These are phyloP conservation scores for Dendrobium chrysotoxum DNA, from an alignment of 106 monocot genomes.

Conservation along the genomic window DNA sequence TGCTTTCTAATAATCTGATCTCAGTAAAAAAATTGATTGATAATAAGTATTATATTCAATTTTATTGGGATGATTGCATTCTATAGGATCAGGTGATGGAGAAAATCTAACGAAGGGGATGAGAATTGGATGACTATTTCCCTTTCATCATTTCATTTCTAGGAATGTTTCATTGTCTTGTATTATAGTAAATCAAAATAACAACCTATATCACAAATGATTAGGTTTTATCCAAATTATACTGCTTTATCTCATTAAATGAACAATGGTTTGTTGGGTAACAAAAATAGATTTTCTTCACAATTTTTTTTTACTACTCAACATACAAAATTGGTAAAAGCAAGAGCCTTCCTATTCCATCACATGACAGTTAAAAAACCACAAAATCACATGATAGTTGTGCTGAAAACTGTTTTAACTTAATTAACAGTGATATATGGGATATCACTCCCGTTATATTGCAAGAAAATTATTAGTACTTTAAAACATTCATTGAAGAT, in stretches of 20 bases:
- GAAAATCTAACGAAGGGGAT: neutral
- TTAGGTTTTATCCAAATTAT: neutral
- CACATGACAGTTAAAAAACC: neutral
- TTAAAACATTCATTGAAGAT: slow-evolving; percentile 16
- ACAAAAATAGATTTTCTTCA: neutral
- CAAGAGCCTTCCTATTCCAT: neutral
- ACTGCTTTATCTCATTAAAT: neutral
- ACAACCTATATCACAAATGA: neutral
- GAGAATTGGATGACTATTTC: slow-evolving; percentile 8
- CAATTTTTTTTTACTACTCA: neutral
- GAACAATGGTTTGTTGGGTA: neutral
- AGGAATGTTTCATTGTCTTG: neutral
- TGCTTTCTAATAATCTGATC: slow-evolving; percentile 10
- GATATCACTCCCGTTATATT: neutral
- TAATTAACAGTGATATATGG: neutral
- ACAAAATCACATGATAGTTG: neutral
- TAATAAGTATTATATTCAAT: slow-evolving; percentile 2
- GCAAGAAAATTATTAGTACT: slow-evolving; percentile 3
- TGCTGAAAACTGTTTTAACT: neutral
- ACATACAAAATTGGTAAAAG: slow-evolving; percentile 4
- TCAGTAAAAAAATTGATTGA: slow-evolving; percentile 4
- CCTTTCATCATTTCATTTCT: neutral
- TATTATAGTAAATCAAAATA: neutral
- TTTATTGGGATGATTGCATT: neutral
- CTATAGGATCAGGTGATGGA: slow-evolving; percentile 1